phyloP scores from a whole-genome alignment of 352 stramenopile species.

The Globisporangium polare region DNA sequence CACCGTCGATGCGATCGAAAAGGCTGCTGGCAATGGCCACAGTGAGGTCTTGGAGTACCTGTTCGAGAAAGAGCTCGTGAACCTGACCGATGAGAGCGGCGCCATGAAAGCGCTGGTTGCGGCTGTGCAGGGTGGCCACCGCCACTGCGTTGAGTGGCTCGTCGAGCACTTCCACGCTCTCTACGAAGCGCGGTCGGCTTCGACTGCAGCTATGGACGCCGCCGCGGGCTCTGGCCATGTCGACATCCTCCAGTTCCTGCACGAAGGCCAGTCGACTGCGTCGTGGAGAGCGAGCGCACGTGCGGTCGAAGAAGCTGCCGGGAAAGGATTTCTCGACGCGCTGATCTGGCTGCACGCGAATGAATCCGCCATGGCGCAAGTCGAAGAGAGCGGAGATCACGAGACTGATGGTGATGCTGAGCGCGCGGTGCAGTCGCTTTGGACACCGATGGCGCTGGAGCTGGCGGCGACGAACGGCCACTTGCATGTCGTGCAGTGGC shows the following conservation, averaged over 20 bases:
- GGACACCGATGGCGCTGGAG: conserved; percentile 54
- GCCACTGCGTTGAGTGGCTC: conserved; percentile 55
- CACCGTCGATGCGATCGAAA: conserved; percentile 53
- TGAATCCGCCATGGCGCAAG: conserved; percentile 9
- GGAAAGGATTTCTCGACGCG: conserved; percentile 46
- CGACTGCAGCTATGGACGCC: conserved; percentile 45
- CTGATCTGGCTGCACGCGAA: conserved; percentile 51
- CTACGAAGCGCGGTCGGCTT: conserved; percentile 26
- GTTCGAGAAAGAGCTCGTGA: conserved; percentile 49
- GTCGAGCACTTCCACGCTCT: conserved; percentile 39
- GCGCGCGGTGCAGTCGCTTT: conserved; percentile 18
- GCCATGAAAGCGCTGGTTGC: conserved; percentile 55
- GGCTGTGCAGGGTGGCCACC: conserved; percentile 47
- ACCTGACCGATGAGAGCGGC: conserved; percentile 32
- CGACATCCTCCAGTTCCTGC: conserved; percentile 55
- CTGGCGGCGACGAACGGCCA: conserved; percentile 62
- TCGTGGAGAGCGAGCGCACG: conserved; percentile 50
- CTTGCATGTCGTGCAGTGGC: conserved; percentile 52
- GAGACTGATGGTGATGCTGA: conserved; percentile 16
- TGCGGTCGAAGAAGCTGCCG: conserved; percentile 50
- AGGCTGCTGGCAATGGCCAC: conserved; percentile 65
- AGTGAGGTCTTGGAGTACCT: conserved; percentile 51
- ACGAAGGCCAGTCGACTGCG: conserved; percentile 28
- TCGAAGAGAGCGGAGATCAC: conserved; percentile 8
- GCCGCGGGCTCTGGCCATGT: conserved; percentile 47